These are phyloP conservation scores for Podospora conica DNA, from an alignment of 495 filamentous ascomycete genomes.

Conservation along the genomic window DNA sequence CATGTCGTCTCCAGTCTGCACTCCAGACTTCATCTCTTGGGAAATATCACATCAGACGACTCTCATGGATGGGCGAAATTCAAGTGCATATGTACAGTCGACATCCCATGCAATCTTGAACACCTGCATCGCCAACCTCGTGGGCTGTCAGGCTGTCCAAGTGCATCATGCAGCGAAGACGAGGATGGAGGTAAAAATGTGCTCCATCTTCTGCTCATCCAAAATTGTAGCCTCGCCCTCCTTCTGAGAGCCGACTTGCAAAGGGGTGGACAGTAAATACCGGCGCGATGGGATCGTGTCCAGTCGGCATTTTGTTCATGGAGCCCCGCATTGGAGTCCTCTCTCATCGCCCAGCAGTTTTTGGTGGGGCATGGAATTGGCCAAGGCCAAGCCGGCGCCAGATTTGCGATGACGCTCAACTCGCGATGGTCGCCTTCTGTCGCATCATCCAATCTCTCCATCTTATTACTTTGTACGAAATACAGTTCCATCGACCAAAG, in stretches of 20 bases:
- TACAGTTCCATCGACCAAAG: neutral
- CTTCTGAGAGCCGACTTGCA: neutral
- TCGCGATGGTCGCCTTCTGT: neutral
- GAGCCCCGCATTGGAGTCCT: neutral
- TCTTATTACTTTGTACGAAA: neutral
- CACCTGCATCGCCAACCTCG: no score
- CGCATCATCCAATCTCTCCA: neutral
- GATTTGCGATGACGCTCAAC: neutral
- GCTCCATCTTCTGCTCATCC: no score
- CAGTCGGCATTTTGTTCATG: neutral
- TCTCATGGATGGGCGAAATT: no score
- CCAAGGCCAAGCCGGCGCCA: neutral
- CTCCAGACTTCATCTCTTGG: no score
- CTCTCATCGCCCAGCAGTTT: neutral
- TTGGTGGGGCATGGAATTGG: neutral
- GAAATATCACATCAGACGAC: no score
- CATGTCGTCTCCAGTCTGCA: no score
- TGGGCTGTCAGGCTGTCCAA: no score
- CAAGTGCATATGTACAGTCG: no score
- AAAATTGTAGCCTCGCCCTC: neutral
- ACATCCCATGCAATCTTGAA: no score
- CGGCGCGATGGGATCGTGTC: neutral
- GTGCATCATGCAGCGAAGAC: no score
- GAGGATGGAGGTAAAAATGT: no score
- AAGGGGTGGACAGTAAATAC: neutral